Base-by-base conservation (phyloP, 176 grass and related monocot species). In the Rhynchospora pubera region DNA sequence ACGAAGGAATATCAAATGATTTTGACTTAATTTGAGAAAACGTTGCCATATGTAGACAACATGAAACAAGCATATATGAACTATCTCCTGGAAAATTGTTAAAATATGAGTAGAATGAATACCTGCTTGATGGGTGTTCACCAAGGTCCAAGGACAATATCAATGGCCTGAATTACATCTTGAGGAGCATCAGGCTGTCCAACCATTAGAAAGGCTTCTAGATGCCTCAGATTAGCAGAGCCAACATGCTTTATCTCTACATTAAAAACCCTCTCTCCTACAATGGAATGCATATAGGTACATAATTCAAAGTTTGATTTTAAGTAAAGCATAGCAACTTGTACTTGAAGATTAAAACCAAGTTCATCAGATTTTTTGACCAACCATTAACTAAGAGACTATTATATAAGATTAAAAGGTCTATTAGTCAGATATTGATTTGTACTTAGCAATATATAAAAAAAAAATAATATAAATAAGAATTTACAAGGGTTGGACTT, bases 141-240 rank as follows among this genome's bases (percentile, higher is more conserved):
- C 81, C 80, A 4, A n/a, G n/a, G n/a, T n/a, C n/a, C n/a, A n/a
- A 94, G 51, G 16, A 94, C 89, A 59, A 92, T 85, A 85, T 92
- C 90, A 0, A 94, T 84, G 21, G 69, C 81, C 79, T 90, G 77
- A 30, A 92, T 84, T 10, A 84, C 84, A 39, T 94, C 58, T 6
- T 19, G 58, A 0, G 92, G 87, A 64, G 87, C 83, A 84, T 82
- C 85, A 1, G 67, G 14, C 1, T 42, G n/a, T 32, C 59, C 9
- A 5, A 87, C 92, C 5, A 65, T 78, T 74, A 91, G 70, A 50
- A 91, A 82, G 81, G 66, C 84, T 21, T 19, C 19, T 12, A 94
- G 85, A 46, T 84, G 82, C 26, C 89, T 13, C 56, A 91, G 61
- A 74, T 85, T 78, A 55, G 87, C 81, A 3, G 5, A 1, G 6